Conservation (phyloP, 805 yeast genomes). For the Hanseniaspora meyeri region DNA sequence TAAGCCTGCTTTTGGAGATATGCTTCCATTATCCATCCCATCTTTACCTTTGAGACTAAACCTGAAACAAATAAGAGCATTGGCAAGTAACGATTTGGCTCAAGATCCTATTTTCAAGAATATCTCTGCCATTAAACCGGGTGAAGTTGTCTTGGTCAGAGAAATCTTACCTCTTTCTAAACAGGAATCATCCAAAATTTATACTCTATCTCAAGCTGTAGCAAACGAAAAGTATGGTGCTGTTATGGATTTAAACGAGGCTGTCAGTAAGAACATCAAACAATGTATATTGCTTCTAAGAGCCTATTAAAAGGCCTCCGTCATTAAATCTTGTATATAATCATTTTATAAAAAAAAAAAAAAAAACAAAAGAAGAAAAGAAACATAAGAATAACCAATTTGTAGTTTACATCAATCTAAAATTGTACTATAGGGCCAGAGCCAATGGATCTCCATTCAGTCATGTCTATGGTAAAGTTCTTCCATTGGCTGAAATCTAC, state of each 20-base stretch:
- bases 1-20: slow-evolving; percentile 59
- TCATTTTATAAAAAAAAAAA: not conserved
- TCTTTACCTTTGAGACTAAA: slow-evolving; percentile 58
- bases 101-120: slow-evolving; percentile 64
- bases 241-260: slow-evolving; percentile 73
- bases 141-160: slow-evolving; percentile 69
- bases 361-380: not conserved
- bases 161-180: slow-evolving; percentile 19
- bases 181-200: not conserved
- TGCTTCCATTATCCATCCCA: slow-evolving; percentile 73
- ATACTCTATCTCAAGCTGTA: not conserved
- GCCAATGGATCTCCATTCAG: slow-evolving; percentile 63
- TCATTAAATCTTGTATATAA: slow-evolving; percentile 12
- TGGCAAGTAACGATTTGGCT: slow-evolving; percentile 34
- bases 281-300: slow-evolving; percentile 78
- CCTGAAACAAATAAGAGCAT: slow-evolving; percentile 48
- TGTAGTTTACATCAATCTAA: slow-evolving; percentile 16
- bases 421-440: slow-evolving; percentile 48
- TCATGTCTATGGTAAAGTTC: slow-evolving; percentile 80
- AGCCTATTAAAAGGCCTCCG: slow-evolving; percentile 33
- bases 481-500: slow-evolving; percentile 57
- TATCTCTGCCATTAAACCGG: slow-evolving; percentile 73
- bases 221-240: slow-evolving; percentile 31
- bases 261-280: slow-evolving; percentile 51
- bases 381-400: no score